A percentile compares a stretch with the other conserved stretches of the same genome.
Evolutionary conservation across 2,329 filamentous ascomycete genomes (phyloP).

Genomic region (Volutella citrinella): DNA sequence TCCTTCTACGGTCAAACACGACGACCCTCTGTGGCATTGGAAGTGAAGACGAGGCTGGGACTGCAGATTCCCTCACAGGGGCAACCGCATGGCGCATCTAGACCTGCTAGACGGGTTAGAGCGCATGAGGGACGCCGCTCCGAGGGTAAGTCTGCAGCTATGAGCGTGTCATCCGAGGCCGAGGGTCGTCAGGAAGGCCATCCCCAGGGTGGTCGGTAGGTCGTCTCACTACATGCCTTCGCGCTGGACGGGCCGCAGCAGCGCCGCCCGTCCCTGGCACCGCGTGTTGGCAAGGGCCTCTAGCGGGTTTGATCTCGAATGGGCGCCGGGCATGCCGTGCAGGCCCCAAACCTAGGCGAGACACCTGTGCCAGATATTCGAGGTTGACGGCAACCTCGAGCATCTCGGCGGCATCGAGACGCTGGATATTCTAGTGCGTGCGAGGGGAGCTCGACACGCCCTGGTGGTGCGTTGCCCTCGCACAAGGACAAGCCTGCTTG

Average conservation of each 20-base stretch:
- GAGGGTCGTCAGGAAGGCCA: too few species aligned
- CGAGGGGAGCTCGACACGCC: constrained; percentile 24
- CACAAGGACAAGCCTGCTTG: constrained; percentile 35
- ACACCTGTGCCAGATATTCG: too few species aligned
- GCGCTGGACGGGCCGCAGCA: constrained; percentile 11
- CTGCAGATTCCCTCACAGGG: constrained; percentile 15
- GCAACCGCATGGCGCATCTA: constrained; percentile 12
- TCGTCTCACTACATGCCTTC: constrained; percentile 26
- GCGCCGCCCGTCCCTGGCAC: constrained; percentile 22
- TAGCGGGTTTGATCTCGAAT: constrained; percentile 14
- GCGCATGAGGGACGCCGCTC: constrained; percentile 18
- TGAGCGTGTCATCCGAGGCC: too few species aligned
- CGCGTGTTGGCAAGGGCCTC: constrained; percentile 14
- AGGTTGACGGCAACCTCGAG: too few species aligned
- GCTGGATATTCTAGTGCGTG: constrained; percentile 33
- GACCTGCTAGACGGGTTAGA: constrained; percentile 24
- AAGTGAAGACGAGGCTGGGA: too few species aligned
- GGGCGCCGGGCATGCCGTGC: too few species aligned
- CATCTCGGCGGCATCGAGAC: constrained; percentile 31
- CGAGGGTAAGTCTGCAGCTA: constrained; percentile 16
- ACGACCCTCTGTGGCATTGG: too few species aligned
- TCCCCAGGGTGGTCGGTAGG: constrained; percentile 21
- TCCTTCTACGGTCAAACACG: too few species aligned
- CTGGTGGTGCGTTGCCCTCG: constrained; percentile 28
- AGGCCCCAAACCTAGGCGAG: too few species aligned